These are phyloP conservation scores for Mycena haematopus DNA, from an alignment of 768 basidiomycete species.

Conservation along the genomic window DNA sequence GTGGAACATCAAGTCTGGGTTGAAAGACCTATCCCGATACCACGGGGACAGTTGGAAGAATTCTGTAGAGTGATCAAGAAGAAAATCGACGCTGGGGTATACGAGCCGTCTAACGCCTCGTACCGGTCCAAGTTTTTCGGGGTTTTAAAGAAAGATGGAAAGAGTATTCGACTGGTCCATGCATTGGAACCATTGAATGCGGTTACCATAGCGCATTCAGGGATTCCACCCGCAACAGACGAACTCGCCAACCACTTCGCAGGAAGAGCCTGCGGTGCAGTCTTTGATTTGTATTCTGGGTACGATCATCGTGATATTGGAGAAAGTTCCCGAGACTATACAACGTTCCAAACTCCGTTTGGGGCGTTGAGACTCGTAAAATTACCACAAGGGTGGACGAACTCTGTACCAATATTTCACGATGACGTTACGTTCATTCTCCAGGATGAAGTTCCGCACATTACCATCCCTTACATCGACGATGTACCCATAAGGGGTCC, in stretches of 20 bases:
- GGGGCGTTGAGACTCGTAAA: background rate
- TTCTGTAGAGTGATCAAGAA: background rate
- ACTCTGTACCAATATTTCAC: background rate
- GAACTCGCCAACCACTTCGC: background rate
- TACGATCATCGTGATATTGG: background rate
- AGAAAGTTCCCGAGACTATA: background rate
- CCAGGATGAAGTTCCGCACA: background rate
- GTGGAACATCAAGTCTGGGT: background rate
- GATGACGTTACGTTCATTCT: background rate
- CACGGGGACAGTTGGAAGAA: background rate
- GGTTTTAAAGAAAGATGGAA: background rate
- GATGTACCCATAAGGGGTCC: background rate
- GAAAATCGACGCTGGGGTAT: background rate
- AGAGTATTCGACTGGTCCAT: background rate
- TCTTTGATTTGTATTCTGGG: background rate
- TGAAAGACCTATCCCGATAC: background rate
- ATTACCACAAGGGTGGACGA: background rate
- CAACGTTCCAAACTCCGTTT: background rate
- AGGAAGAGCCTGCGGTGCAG: background rate
- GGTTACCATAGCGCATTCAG: background rate
- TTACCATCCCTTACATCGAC: background rate
- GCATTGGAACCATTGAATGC: background rate
- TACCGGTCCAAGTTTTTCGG: background rate
- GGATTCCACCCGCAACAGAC: background rate
- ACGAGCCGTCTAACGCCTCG: background rate